Conservation (phyloP, 192 early-diverging fungal species). For the Entomortierella beljakovae region DNA sequence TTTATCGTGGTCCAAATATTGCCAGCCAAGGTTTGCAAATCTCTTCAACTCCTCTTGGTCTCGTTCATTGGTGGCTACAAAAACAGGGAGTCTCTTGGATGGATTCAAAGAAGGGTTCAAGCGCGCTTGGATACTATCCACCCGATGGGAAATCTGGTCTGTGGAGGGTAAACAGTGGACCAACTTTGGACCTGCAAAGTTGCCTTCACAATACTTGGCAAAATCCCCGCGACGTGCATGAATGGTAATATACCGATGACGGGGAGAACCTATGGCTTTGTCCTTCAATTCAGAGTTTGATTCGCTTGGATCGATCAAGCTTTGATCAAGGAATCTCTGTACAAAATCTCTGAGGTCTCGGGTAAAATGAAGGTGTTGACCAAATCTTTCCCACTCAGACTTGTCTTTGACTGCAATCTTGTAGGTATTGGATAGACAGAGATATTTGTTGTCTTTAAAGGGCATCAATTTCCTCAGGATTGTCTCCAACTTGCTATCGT, state of each 20-base stretch:
- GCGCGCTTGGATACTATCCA: constrained; percentile 3
- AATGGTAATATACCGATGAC: constrained; percentile 16
- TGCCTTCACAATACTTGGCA: constrained; percentile 16
- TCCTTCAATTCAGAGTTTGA: not conserved
- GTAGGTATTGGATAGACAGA: constrained; percentile 38
- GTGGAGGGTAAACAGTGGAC: constrained; percentile 29
- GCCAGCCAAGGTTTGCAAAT: constrained; percentile 32
- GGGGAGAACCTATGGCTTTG: not conserved
- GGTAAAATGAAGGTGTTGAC: constrained; percentile 39
- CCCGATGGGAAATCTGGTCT: constrained; percentile 6
- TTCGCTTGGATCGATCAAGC: not conserved
- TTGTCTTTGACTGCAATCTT: constrained; percentile 26
- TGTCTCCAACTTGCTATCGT: constrained; percentile 11
- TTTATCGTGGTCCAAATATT: constrained; percentile 17
- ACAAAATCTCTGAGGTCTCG: constrained; percentile 23
- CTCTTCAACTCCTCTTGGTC: constrained; percentile 11
- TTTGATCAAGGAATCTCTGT: constrained; percentile 8
- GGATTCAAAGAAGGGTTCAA: not conserved
- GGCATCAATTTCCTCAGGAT: constrained; percentile 6
- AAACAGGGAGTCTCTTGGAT: constrained; percentile 10
- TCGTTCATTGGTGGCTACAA: constrained; percentile 36
- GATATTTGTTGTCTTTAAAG: constrained; percentile 4
- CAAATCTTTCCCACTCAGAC: constrained; percentile 33
- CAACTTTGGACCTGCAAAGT: constrained; percentile 11
- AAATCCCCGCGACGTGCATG: constrained; percentile 41